Conservation (phyloP, 1,139 yeast genomes). For the Suhomyces yuchorum region DNA sequence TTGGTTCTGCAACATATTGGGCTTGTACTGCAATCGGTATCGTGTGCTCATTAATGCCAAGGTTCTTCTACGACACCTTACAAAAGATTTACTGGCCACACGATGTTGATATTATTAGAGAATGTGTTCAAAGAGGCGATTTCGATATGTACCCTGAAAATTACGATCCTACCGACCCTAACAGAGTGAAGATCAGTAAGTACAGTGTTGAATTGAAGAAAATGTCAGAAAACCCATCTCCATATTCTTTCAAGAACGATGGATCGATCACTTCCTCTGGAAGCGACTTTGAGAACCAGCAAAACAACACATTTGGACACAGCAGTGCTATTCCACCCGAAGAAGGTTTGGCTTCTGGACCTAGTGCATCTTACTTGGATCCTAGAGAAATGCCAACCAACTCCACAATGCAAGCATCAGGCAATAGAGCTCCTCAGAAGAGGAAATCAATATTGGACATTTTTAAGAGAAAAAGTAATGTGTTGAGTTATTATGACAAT, state of each 20-base stretch:
- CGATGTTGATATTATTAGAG: constrained; percentile 86
- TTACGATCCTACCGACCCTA: constrained; percentile 68
- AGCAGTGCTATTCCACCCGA: constrained; percentile 8
- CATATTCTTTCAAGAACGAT: constrained; percentile 11
- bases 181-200: constrained; percentile 39
- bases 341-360: background rate
- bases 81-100: constrained; percentile 67
- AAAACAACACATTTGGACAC: constrained; percentile 10
- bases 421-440: constrained; percentile 10
- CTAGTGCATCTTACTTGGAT: constrained; percentile 4
- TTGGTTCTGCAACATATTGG: constrained; percentile 79
- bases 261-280: constrained; percentile 16
- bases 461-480: constrained; percentile 31
- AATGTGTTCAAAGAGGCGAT: constrained; percentile 64
- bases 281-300: constrained; percentile 20
- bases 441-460: constrained; percentile 30
- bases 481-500: constrained; percentile 31
- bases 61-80: constrained; percentile 65
- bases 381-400: constrained; percentile 4
- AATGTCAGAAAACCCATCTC: constrained; percentile 6
- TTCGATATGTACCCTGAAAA: constrained; percentile 57
- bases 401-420: constrained; percentile 1
- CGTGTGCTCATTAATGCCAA: constrained; percentile 72
- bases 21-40: constrained; percentile 75
- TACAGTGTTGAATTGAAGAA: constrained; percentile 19